These are phyloP conservation scores for Cystofilobasidium macerans DNA, from an alignment of 768 basidiomycete species.

Conservation along the genomic window DNA sequence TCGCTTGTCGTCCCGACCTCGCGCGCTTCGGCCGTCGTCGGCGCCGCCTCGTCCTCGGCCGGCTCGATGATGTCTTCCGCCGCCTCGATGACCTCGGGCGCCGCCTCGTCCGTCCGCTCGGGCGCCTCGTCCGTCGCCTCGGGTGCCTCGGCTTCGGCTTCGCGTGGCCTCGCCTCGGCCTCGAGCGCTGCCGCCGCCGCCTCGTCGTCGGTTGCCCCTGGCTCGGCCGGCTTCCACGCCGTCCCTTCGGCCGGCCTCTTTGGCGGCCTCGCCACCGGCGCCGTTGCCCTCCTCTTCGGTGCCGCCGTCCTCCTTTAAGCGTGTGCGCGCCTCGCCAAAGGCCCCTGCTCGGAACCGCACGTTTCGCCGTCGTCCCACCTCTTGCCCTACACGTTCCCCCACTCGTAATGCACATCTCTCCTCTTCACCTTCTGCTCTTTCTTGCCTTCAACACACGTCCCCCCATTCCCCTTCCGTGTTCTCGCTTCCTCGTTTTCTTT, in stretches of 20 bases:
- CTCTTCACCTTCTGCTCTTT: too few relatives aligned
- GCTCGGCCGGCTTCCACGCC: not conserved
- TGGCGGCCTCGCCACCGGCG: not conserved
- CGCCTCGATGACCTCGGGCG: not conserved
- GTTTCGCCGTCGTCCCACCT: too few relatives aligned
- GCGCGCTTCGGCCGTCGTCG: constrained; percentile 39
- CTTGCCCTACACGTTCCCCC: too few relatives aligned
- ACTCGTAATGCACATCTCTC: too few relatives aligned
- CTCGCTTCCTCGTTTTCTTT: too few relatives aligned
- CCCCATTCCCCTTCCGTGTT: too few relatives aligned
- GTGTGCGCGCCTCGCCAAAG: too few relatives aligned
- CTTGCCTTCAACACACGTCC: too few relatives aligned
- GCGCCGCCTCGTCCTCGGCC: constrained; percentile 38
- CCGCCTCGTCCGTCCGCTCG: not conserved
- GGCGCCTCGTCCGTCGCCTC: not conserved
- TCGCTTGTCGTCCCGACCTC: constrained; percentile 9
- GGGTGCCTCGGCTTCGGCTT: not conserved
- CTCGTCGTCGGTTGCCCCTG: not conserved
- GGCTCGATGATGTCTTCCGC: not conserved
- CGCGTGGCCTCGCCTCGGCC: too few relatives aligned
- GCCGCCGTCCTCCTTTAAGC: constrained; percentile 6
- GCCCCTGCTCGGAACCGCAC: too few relatives aligned
- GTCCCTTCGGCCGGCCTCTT: not conserved
- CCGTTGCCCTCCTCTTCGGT: not conserved
- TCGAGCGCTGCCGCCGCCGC: not conserved